A percentile compares a stretch with the other conserved stretches of the same genome.
These are phyloP conservation scores for Didymella arachidicola DNA, from an alignment of 2,329 filamentous ascomycete genomes.

Conservation along the genomic window DNA sequence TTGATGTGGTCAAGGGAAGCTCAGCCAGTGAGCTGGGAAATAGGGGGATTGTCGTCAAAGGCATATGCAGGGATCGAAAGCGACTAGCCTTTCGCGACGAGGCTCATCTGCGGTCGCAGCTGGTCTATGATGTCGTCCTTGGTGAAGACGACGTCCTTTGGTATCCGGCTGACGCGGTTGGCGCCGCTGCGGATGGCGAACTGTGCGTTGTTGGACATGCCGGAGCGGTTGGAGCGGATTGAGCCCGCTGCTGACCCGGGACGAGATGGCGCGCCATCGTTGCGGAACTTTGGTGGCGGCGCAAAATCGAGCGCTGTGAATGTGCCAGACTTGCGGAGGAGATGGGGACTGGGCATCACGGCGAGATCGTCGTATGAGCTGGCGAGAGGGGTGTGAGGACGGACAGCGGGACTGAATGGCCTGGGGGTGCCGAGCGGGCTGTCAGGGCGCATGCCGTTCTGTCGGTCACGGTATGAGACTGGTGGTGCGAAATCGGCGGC, in stretches of 20 bases:
- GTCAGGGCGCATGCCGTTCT: constrained; percentile 69
- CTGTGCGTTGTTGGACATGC: constrained; percentile 74
- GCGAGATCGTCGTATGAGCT: constrained; percentile 88
- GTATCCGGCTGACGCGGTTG: constrained; percentile 85
- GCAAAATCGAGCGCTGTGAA: constrained; percentile 85
- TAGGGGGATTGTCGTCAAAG: constrained; percentile 34
- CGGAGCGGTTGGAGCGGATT: constrained; percentile 75
- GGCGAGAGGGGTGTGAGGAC: constrained; percentile 78
- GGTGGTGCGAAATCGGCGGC: constrained; percentile 90
- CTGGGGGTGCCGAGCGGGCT: constrained; percentile 65
- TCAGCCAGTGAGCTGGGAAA: constrained; percentile 46
- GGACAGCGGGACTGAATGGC: constrained; percentile 77
- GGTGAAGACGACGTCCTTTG: constrained; percentile 82
- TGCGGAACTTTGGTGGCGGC: constrained; percentile 75
- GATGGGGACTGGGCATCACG: constrained; percentile 83
- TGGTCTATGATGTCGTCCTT: constrained; percentile 69
- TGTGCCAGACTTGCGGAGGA: constrained; percentile 77
- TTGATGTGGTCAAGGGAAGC: constrained; percentile 30
- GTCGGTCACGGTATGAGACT: constrained; percentile 65
- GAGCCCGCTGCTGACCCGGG: constrained; percentile 55
- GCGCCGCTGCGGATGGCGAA: constrained; percentile 80
- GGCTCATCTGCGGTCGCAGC: constrained; percentile 64
- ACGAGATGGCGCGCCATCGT: constrained; percentile 43
- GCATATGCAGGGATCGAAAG: constrained; percentile 19
- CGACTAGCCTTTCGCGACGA: constrained; percentile 48